Conservation (phyloP, 139 green algal species). For the Chlorella sp. region DNA sequence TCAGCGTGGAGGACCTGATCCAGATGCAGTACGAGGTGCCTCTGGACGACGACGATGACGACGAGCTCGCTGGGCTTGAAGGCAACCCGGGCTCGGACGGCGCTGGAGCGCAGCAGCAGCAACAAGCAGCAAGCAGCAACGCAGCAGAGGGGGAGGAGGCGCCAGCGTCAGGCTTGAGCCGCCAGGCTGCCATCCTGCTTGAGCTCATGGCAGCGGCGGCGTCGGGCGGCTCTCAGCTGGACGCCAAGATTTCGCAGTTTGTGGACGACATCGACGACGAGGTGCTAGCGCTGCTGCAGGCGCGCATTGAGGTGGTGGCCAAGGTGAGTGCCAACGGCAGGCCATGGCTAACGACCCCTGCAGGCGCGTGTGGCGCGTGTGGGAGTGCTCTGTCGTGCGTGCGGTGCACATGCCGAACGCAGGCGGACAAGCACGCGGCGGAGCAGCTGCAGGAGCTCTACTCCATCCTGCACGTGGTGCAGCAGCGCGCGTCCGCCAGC, state of each 20-base stretch:
- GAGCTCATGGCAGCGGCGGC: conserved; percentile 12
- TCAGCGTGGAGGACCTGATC: conserved; percentile 10
- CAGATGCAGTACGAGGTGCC: conserved; percentile 10
- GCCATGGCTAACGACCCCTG: background rate
- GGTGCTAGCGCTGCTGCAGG: conserved; percentile 14
- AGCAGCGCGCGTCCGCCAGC: conserved; percentile 4
- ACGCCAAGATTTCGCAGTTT: conserved; percentile 21
- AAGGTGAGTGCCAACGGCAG: background rate
- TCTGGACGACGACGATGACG: background rate
- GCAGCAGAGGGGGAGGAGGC: background rate
- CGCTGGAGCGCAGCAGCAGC: background rate
- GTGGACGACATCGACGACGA: conserved; percentile 17
- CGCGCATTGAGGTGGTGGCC: conserved; percentile 3
- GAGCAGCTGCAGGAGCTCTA: conserved; percentile 15
- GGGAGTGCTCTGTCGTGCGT: background rate
- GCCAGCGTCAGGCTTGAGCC: background rate
- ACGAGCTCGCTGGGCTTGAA: background rate
- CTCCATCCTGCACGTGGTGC: conserved; percentile 13
- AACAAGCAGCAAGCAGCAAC: background rate
- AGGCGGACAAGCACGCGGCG: background rate
- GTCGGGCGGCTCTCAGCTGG: conserved; percentile 5
- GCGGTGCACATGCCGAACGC: background rate
- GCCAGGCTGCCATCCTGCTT: conserved; percentile 10
- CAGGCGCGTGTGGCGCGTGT: background rate
- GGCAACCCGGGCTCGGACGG: background rate